These are phyloP conservation scores for Acephala macrosclerotiorum DNA, from an alignment of 2,329 filamentous ascomycete genomes.

Conservation along the genomic window DNA sequence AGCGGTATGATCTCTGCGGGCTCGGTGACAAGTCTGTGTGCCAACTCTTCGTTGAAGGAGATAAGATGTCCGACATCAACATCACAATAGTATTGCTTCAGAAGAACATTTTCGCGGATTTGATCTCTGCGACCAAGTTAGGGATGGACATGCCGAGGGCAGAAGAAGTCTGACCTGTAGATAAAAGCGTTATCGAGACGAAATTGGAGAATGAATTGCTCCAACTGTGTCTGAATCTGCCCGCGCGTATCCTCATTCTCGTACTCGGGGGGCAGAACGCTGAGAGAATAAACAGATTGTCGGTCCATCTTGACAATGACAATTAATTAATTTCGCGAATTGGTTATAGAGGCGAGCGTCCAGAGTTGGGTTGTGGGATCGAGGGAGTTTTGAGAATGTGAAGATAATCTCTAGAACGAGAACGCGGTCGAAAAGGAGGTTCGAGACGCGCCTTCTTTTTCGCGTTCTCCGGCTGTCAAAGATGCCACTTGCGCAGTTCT, in stretches of 20 bases:
- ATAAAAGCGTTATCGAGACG: conserved; percentile 93
- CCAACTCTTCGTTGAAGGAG: conserved; percentile 94
- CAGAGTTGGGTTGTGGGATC: neutral
- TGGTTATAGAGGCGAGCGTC: neutral
- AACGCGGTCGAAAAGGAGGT: neutral
- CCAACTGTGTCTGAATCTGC: conserved; percentile 79
- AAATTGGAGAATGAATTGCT: conserved; percentile 93
- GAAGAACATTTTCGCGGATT: conserved; percentile 89
- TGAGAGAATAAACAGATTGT: conserved; percentile 85
- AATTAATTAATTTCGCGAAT: neutral
- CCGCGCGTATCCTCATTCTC: conserved; percentile 70
- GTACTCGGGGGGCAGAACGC: conserved; percentile 75
- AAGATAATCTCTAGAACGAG: neutral
- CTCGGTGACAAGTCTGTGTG: conserved; percentile 86
- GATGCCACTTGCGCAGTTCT: too few species aligned
- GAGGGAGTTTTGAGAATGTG: neutral
- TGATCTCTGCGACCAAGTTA: conserved; percentile 74
- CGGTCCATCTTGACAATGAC: conserved; percentile 73
- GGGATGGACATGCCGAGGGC: conserved; percentile 18
- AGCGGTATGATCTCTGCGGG: conserved; percentile 92
- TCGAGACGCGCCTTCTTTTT: conserved; percentile 4
- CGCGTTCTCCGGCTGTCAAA: conserved; percentile 14
- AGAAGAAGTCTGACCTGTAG: conserved; percentile 72
- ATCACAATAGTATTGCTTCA: conserved; percentile 96
- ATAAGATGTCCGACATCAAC: conserved; percentile 96